Conservation (phyloP, 805 yeast species). For the Starmerella lactis-condensi region DNA sequence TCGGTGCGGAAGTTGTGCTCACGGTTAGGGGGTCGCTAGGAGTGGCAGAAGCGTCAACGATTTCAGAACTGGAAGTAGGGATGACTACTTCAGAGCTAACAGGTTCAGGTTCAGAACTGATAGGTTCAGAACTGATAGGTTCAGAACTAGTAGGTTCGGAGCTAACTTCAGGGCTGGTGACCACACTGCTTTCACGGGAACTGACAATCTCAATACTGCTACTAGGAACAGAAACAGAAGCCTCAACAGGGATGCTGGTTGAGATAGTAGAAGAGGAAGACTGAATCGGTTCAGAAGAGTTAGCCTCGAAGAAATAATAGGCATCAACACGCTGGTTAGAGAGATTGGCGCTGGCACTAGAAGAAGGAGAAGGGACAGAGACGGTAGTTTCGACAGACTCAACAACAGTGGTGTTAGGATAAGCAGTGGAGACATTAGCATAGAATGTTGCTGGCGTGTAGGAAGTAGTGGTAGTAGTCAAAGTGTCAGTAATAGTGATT, state of each 20-base stretch:
- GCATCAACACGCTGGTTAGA: conserved; percentile 2
- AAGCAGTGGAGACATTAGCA: no score
- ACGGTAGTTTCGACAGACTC: neutral
- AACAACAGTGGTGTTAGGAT: neutral
- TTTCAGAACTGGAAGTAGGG: neutral
- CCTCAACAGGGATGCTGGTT: neutral
- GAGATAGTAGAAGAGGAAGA: conserved; percentile 1
- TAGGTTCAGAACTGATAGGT: no score
- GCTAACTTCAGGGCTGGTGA: neutral
- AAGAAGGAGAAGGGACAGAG: neutral
- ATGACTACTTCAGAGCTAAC: neutral
- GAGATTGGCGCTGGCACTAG: conserved; percentile 3
- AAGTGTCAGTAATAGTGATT: neutral
- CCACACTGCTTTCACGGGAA: conserved; percentile 1
- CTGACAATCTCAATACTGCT: neutral
- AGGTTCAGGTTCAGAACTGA: no score
- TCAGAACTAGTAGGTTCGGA: no score
- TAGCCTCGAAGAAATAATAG: neutral
- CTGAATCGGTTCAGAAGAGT: conserved; percentile 1
- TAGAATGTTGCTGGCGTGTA: no score
- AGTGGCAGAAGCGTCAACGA: conserved; percentile 2
- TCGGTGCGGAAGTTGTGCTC: conserved; percentile 2
- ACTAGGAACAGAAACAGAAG: conserved; percentile 1
- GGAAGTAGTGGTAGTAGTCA: no score
- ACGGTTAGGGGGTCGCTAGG: neutral